These are phyloP conservation scores for Cornus suecica DNA, from an alignment of 148 eudicot species.

Conservation along the genomic window DNA sequence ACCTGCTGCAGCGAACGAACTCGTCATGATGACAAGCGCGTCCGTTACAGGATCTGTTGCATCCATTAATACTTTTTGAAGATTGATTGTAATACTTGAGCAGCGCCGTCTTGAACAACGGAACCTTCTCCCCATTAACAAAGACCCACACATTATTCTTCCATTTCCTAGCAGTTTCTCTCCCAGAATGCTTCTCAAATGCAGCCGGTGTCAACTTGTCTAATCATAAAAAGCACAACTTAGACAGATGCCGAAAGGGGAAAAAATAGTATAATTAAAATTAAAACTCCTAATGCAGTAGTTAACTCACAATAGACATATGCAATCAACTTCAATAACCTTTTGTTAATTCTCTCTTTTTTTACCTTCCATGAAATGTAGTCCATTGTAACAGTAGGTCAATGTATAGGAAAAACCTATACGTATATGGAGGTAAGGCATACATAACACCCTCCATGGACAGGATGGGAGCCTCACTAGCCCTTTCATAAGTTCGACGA, in stretches of 20 bases:
- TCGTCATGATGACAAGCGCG: slow-evolving; percentile 67
- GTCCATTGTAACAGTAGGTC: too few species aligned
- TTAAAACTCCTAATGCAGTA: neutral
- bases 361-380: too few species aligned
- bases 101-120: slow-evolving; percentile 53
- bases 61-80: slow-evolving; percentile 33
- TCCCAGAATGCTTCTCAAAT: slow-evolving; percentile 76
- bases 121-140: slow-evolving; percentile 63
- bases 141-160: slow-evolving; percentile 67
- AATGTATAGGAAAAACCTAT: too few species aligned
- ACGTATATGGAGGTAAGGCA: too few species aligned
- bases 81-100: slow-evolving; percentile 55
- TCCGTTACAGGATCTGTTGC: slow-evolving; percentile 30
- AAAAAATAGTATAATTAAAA: neutral
- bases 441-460: too few species aligned
- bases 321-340: neutral
- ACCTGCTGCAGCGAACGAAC: slow-evolving; percentile 51
- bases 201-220: slow-evolving; percentile 67
- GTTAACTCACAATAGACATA: neutral
- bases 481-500: too few species aligned
- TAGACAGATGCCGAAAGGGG: too few species aligned
- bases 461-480: too few species aligned
- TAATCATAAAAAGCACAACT: slow-evolving; percentile 14
- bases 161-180: slow-evolving; percentile 69
- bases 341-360: too few species aligned